Base-by-base conservation (phyloP, 805 yeast genomes). In the Starmerella powellii region DNA sequence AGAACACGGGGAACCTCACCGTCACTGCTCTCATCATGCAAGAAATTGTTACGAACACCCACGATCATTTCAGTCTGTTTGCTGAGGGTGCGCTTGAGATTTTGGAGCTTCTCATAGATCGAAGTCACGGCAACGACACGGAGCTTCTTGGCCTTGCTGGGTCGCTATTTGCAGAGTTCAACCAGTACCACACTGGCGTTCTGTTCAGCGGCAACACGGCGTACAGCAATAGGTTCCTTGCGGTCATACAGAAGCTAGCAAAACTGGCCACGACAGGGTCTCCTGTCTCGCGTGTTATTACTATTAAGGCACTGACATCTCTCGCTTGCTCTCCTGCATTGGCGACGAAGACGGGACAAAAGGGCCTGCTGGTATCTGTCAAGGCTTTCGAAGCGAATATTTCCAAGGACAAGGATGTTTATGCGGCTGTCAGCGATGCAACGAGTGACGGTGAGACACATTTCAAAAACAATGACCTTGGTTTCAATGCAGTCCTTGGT, bases 21-120 rank as follows among this genome's bases (percentile, higher is more conserved):
- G 97, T 88, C 13, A 80, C 96, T 0, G 64, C 85, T 47, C 78
- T 70, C 38, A 78, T 88, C 16, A 60, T 84, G 42, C 60, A 71
- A 38, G 79, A 80, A 30, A 69, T 91, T 51, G 78, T 86, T 29
- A 76, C 69, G 35, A 73, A 75, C 56, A 86, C 96, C 59, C 67
- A 74, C 31, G 94, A 83, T 46, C 88, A 91, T 58, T 65, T 91
- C 57, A 85, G 82, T 48, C 79, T 85, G 26, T 78, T 85, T 63
- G 87, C 95, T 1, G 68, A 65, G 19, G 73, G 78, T 52, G 76
- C 81, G 15, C 68, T 83, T 37, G 63, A 67, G 17, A 77, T 87
- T 20, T 65, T 87, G 56, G 58, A 57, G 20, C 56, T 66, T 8
- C 70, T 79, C 13, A 52, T 80, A 34, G 97, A 87, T 53, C 60